These are phyloP conservation scores for Boletales sp. DNA, from an alignment of 768 basidiomycete genomes.

Conservation along the genomic window DNA sequence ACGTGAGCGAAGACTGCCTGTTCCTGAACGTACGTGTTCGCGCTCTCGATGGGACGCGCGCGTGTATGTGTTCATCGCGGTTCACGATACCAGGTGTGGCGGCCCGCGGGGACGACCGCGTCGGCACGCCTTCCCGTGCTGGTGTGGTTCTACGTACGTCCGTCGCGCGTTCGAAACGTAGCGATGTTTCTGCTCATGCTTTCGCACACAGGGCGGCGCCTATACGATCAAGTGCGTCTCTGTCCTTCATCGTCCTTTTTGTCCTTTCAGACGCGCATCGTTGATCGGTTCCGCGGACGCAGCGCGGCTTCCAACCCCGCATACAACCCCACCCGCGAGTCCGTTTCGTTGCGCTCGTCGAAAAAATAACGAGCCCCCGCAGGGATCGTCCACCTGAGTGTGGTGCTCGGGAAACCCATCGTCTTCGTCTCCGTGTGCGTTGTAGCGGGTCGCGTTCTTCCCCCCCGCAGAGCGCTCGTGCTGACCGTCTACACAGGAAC, in stretches of 20 bases:
- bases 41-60: background rate
- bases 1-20: conserved; percentile 53
- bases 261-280: too few relatives aligned
- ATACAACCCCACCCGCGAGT: conserved; percentile 14
- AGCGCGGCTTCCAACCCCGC: conserved; percentile 16
- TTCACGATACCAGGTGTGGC: conserved; percentile 13
- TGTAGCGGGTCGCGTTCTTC: too few relatives aligned
- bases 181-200: background rate
- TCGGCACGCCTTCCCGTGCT: conserved; percentile 12
- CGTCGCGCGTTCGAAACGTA: too few relatives aligned
- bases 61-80: too few relatives aligned
- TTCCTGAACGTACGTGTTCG: conserved; percentile 41
- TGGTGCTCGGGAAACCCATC: conserved; percentile 10
- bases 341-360: background rate
- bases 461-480: background rate
- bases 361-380: background rate
- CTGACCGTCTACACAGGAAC: conserved; percentile 7
- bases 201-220: conserved; percentile 7
- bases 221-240: conserved; percentile 9
- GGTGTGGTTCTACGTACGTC: conserved; percentile 21
- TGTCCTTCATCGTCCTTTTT: background rate
- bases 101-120: conserved; percentile 6
- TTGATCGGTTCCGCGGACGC: background rate
- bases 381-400: conserved; percentile 13
- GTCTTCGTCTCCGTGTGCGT: conserved; percentile 17